Conservation (phyloP, 148 eudicot species). For the Limonium bicolor region DNA sequence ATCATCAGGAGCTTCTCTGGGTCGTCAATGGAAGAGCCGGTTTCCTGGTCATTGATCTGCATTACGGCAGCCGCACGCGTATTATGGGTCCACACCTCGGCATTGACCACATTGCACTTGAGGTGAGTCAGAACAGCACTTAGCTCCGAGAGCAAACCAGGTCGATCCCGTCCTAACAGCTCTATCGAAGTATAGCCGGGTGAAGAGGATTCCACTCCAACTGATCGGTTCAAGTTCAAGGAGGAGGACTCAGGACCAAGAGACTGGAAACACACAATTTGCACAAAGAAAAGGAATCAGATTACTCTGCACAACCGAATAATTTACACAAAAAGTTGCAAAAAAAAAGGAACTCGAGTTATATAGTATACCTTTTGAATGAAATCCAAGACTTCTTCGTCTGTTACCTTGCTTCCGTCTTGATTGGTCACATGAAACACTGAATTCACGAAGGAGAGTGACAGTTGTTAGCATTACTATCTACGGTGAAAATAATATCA, state of each 20-base stretch:
- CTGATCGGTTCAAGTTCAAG: constrained; percentile 49
- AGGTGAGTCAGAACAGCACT: constrained; percentile 71
- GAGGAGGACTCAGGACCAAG: constrained; percentile 75
- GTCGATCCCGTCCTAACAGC: constrained; percentile 71
- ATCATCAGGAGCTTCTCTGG: constrained; percentile 41
- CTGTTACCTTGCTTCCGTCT: constrained; percentile 76
- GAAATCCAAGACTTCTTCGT: constrained; percentile 61
- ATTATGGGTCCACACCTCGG: constrained; percentile 97
- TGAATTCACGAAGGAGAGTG: constrained; percentile 10
- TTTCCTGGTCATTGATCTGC: constrained; percentile 69
- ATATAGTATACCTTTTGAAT: constrained; percentile 48
- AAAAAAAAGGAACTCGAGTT: background rate
- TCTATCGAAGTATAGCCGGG: constrained; percentile 60
- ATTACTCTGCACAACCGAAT: background rate
- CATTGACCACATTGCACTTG: constrained; percentile 77
- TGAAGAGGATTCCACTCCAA: constrained; percentile 38
- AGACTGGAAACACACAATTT: constrained; percentile 29
- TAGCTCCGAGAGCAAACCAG: constrained; percentile 78
- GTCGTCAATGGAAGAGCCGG: constrained; percentile 41
- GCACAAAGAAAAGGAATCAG: background rate
- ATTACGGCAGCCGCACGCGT: constrained; percentile 81
- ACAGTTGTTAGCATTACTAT: constrained; percentile 1
- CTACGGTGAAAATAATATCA: constrained; percentile 9
- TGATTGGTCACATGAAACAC: constrained; percentile 93
- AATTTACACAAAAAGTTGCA: background rate